Evolutionary conservation across 495 filamentous ascomycete species (phyloP).

Genomic region (Xylaria curta): DNA sequence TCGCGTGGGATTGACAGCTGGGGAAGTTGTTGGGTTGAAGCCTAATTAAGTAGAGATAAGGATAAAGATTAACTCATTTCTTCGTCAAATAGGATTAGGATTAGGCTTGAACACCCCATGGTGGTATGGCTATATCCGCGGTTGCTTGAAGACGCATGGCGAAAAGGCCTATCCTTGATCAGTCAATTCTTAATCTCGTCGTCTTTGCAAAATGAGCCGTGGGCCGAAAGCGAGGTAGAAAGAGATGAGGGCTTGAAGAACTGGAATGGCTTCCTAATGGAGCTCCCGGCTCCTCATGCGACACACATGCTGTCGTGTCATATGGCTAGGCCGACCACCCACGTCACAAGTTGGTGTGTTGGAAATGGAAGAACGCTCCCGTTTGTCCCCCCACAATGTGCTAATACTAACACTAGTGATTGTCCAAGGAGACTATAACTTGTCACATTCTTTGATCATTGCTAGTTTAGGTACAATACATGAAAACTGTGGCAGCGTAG

Average conservation of each 20-base stretch:
- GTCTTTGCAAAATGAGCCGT: not conserved
- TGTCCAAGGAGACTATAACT: not conserved
- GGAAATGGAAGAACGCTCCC: not conserved
- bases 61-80: slow-evolving; percentile 12
- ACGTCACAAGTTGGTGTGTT: slow-evolving; percentile 24
- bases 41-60: slow-evolving; percentile 3
- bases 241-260: not conserved
- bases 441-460: slow-evolving; percentile 4
- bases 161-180: not conserved
- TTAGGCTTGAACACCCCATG: not conserved
- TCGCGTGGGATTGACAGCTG: slow-evolving; percentile 12
- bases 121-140: not conserved
- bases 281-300: not conserved
- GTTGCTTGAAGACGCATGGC: not conserved
- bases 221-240: not conserved
- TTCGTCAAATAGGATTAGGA: not conserved
- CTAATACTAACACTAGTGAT: slow-evolving; percentile 1
- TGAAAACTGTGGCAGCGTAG: not conserved
- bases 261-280: not conserved
- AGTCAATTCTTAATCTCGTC: not conserved
- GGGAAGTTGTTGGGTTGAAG: not conserved
- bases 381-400: slow-evolving; percentile 11
- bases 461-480: slow-evolving; percentile 8
- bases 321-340: not conserved
- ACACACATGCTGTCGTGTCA: slow-evolving; percentile 21